Evolutionary conservation across 1,284 basidiomycete genomes (phyloP), one percentile per base, ranked within the genome.

Genomic region (Schizophyllum amplum): DNA sequence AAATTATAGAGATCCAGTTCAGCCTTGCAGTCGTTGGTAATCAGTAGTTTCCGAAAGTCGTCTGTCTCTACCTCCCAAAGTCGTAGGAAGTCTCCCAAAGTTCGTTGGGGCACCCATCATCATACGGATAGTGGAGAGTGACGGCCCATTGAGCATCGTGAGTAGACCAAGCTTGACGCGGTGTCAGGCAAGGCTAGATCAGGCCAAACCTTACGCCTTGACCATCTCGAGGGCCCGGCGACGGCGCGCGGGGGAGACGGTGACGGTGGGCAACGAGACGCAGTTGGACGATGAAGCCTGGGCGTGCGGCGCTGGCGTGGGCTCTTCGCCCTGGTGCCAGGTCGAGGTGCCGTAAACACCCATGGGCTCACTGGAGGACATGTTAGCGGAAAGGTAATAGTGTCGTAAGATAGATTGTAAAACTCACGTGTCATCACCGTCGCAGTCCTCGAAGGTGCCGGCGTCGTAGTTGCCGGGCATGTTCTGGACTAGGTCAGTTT

Each of bases 281-380:
- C 81, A 82, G 64, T 75, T 71, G 52, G 75, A 78, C 1, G 76
- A 78, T 9, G 71, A 59, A 47, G 77, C 75, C 20, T 71, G 72
- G 3, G 76, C 73, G 64, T 84, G 83, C 1, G 79, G 65, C 3
- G 71, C 4, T 1, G 83, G 83, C 1, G 82, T 84, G 13, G 78
- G 77, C 5, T 62, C 70, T 46, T 71, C 68, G 42, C 82, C 83
- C 64, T 84, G 82, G 64, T 70, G 69, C 78, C 78, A 84, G 23
- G 81, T 83, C 55, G 79, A 81, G 1, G 79, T 77, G 53, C 80
- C 80, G 60, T 84, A 83, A 22, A 84, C 77, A 55, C 82, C 83
- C 80, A 83, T 84, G 1, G 83, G 82, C 21, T 67, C 67, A 60
- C 72, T 77, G 57, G 60, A 62, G 63, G 57, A 61, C 55, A 64